phyloP scores from a whole-genome alignment of 305 asterid genomes.

The Fraxinus dipetala region DNA sequence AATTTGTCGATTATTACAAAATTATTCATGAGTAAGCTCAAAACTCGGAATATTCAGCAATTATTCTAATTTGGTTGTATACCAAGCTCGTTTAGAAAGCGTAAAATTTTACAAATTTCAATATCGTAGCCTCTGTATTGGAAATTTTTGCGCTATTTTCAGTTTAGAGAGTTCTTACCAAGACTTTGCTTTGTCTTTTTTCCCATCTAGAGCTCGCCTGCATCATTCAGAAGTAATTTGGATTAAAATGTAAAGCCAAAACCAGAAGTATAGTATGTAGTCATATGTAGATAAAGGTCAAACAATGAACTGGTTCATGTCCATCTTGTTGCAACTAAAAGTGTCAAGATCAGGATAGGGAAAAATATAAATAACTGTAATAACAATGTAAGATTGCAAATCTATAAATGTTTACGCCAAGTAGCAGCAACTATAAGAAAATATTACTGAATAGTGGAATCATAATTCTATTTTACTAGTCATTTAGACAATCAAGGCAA shows the following conservation, averaged over 20 bases:
- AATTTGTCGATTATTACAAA: background rate
- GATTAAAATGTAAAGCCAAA: constrained; percentile 1
- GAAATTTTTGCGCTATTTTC: background rate
- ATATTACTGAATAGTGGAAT: background rate
- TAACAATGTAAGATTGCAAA: background rate
- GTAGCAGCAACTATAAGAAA: background rate
- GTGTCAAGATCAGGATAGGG: background rate
- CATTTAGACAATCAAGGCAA: background rate
- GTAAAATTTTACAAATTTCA: background rate
- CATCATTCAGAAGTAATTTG: constrained; percentile 23
- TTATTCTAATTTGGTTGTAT: background rate
- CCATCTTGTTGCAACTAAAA: background rate
- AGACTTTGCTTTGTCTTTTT: constrained; percentile 77
- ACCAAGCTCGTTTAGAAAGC: background rate
- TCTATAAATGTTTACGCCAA: background rate
- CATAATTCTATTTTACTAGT: background rate
- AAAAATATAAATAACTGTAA: background rate
- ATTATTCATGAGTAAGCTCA: background rate
- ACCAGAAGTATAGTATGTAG: background rate
- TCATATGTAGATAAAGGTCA: background rate
- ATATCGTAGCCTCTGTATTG: background rate
- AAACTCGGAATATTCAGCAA: background rate
- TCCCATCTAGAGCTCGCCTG: constrained; percentile 95
- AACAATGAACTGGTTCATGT: background rate
- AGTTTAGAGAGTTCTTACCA: constrained; percentile 52